A percentile compares a stretch with the other conserved stretches of the same genome.
Conservation (phyloP, 345 rosid genomes). For the Schrenkiella parvula region DNA sequence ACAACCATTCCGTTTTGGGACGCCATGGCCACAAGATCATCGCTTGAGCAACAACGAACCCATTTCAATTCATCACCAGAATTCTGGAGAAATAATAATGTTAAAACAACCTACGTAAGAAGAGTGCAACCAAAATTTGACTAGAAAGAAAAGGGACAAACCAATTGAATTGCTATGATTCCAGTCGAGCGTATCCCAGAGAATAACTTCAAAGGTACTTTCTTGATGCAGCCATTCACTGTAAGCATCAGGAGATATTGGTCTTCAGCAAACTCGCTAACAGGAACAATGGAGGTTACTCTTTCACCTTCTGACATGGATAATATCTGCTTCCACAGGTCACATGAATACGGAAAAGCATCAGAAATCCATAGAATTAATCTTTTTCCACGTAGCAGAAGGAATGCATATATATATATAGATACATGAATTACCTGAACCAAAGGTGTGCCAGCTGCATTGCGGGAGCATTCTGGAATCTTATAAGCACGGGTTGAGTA, state of each 20-base stretch:
- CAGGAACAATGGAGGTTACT: slow-evolving; percentile 93
- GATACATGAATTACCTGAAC: slow-evolving; percentile 58
- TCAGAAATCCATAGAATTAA: slow-evolving; percentile 9
- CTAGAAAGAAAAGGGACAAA: slow-evolving; percentile 35
- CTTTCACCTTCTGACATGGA: slow-evolving; percentile 91
- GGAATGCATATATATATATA: background rate
- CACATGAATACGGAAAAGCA: background rate
- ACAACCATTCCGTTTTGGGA: slow-evolving; percentile 94
- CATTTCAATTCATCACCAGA: slow-evolving; percentile 92
- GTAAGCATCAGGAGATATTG: slow-evolving; percentile 92
- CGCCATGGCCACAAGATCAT: slow-evolving; percentile 95
- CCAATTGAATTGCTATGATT: slow-evolving; percentile 95
- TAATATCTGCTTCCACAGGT: slow-evolving; percentile 53
- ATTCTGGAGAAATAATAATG: slow-evolving; percentile 46
- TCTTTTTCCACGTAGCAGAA: background rate
- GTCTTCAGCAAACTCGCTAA: slow-evolving; percentile 74
- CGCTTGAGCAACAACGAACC: slow-evolving; percentile 83
- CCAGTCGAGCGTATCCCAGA: slow-evolving; percentile 94
- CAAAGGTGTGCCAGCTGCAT: slow-evolving; percentile 90
- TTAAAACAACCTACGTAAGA: background rate
- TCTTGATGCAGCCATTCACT: slow-evolving; percentile 91
- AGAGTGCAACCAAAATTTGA: background rate
- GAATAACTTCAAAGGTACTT: slow-evolving; percentile 75
- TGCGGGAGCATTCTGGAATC: slow-evolving; percentile 85
- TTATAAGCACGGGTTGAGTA: slow-evolving; percentile 92